Percentiles rank a stretch among this genome's conserved stretches.
Evolutionary conservation across 169 alveolate genomes (phyloP).

Genomic region (Plasmodium berghei): DNA sequence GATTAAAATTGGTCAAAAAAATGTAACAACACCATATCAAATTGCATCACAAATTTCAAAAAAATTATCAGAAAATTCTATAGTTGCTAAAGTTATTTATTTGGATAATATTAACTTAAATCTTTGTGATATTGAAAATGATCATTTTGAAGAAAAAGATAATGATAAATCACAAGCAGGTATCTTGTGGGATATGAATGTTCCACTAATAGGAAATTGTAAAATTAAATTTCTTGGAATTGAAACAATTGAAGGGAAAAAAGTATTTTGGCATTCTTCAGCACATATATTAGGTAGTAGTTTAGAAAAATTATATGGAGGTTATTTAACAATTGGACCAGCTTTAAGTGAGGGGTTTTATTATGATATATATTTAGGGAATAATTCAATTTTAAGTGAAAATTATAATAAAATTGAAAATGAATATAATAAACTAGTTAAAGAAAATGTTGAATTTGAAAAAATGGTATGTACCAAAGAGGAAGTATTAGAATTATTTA

Average conservation of each 20-base stretch:
- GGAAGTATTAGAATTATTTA: constrained; percentile 97
- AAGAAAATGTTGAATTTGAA: constrained; percentile 94
- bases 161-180: constrained; percentile 13
- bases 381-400: constrained; percentile 81
- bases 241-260: constrained; percentile 95
- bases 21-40: constrained; percentile 93
- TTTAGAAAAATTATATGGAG: constrained; percentile 96
- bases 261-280: constrained; percentile 98
- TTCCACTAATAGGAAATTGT: constrained; percentile 98
- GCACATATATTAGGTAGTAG: constrained; percentile 97
- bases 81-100: constrained; percentile 93
- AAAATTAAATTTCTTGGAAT: constrained; percentile 91
- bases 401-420: constrained; percentile 75
- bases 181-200: constrained; percentile 94
- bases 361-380: constrained; percentile 98
- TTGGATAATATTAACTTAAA: constrained; percentile 78
- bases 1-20: constrained; percentile 88
- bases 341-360: constrained; percentile 97
- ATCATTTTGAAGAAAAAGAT: constrained; percentile 76
- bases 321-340: constrained; percentile 97
- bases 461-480: constrained; percentile 95
- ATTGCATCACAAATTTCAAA: constrained; percentile 92
- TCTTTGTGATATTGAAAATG: constrained; percentile 90
- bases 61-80: constrained; percentile 89
- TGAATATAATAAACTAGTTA: constrained; percentile 79